Evolutionary conservation across 148 eudicot genomes (phyloP), one percentile per base, ranked within the genome.

Genomic region (Oxyria digyna): DNA sequence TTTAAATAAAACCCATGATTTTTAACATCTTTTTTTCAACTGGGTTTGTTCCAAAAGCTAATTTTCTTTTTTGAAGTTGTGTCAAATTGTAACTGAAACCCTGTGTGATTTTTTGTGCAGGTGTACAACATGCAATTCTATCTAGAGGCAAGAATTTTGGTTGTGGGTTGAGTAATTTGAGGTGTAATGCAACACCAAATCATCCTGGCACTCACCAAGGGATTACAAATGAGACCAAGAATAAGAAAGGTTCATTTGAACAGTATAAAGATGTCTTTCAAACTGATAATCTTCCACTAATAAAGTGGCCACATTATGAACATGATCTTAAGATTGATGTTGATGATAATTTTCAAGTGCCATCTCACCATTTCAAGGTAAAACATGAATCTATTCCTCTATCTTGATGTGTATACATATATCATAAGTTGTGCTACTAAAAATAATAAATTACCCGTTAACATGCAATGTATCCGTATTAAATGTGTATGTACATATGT

Each of bases 181-280:
- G 38, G 65, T 59, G 65, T 29, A 59, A 31, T 59, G 65, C 65
- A 59, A 59, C 65, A 1, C 65, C 65, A 15, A 59, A 59, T 38
- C 33, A 59, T 38, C 33, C 37, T 8, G 35, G n/a, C 65, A 31
- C 37, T 31, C 65, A 12, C 14, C 62, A 52, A 52, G 62, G 62
- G 62, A 52, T 37, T 6, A 59, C 37, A 27, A 37, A 59, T 27
- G 65, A 59, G 38, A 59, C 15, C 18, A 15, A 54, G 29, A 24
- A 23, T 11, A 59, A 54, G 31, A 49, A 49, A 49, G 27, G 26
- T 24, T 4, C 27, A 4, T 49, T 49, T 49, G 57, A 18, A 1
- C 48, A 43, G 5, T 15, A 18, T 26, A 49, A 49, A 49, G 55
- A 49, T 26, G 62, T 55, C 5, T 27, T 55, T 26, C 62, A 26